Evolutionary conservation across 345 rosid genomes (phyloP).

Genomic region (Hypericum perforatum): DNA sequence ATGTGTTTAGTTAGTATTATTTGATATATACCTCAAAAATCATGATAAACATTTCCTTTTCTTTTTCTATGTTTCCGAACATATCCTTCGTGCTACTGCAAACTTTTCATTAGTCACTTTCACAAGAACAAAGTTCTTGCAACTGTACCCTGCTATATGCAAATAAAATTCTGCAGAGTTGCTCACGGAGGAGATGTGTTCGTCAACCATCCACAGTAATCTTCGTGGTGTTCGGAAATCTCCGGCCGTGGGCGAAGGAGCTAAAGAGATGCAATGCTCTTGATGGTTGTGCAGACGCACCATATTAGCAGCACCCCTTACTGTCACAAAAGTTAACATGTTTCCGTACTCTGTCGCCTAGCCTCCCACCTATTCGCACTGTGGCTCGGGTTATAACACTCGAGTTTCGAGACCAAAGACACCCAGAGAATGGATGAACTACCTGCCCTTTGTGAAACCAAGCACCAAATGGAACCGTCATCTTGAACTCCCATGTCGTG

Average conservation of each 20-base stretch:
- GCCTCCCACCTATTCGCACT: slow-evolving; percentile 57
- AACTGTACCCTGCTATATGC: too few species aligned
- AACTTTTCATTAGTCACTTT: too few species aligned
- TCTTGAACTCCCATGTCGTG: slow-evolving; percentile 43
- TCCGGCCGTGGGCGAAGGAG: slow-evolving; percentile 42
- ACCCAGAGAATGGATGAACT: slow-evolving; percentile 1
- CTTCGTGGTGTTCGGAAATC: neutral
- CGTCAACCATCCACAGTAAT: neutral
- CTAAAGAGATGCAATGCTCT: slow-evolving; percentile 74
- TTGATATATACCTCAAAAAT: too few species aligned
- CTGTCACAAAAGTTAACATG: slow-evolving; percentile 63
- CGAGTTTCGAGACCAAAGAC: neutral
- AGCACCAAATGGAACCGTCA: slow-evolving; percentile 63
- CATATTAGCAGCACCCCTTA: slow-evolving; percentile 92
- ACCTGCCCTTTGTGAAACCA: slow-evolving; percentile 98
- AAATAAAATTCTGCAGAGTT: too few species aligned
- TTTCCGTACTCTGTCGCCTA: slow-evolving; percentile 81
- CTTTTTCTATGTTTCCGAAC: too few species aligned
- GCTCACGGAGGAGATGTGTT: too few species aligned
- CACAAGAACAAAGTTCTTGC: too few species aligned
- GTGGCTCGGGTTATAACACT: neutral
- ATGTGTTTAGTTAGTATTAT: too few species aligned
- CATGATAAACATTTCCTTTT: too few species aligned
- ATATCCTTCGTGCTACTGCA: too few species aligned
- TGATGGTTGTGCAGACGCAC: slow-evolving; percentile 85